Evolutionary conservation across 129 eudicot species (phyloP), one percentile per base, ranked within the genome.

Genomic region (Flaveria brownii): DNA sequence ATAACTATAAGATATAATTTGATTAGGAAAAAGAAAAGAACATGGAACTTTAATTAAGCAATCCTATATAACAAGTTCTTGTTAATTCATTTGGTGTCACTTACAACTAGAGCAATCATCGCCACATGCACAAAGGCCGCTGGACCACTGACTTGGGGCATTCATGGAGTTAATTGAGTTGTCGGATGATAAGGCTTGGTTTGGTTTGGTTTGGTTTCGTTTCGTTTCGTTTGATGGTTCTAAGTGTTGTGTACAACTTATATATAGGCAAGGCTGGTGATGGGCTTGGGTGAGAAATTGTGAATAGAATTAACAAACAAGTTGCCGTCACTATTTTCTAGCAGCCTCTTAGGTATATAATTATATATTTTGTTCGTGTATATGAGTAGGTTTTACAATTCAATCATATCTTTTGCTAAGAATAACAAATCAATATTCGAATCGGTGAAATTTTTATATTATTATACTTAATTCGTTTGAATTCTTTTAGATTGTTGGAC

Each of bases 111-210:
- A 20, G 28, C 43, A 59, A 73, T 92, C 96, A 17, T 82, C 68
- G 67, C 45, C 33, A 72, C 97, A 89, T 68, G 60, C 96, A 36
- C 81, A 89, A 9, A 89, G 88, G 30, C 91, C 89, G 0, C 87
- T 76, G 18, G 94, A 89, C 87, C 90, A 86, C 20, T 67, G 71
- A 5, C 70, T 39, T 25, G 81, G 20, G 73, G 36, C 6, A 16
- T 15, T 51, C 73, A 30, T 50, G 36, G 28, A 26, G 17, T 20
- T 56, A 22, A 2, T 7, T 56, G 28, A 56, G 26, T 12, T 56
- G 9, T 18, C 2, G 2, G 60, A 15, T 30, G 5, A 30, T 30
- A 30, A 15, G 16, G 59, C n/a, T 4, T n/a, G 9, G 25, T 15
- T 18, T 56, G 28, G 63, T 18, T 11, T 55, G 62, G 26, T 18